These are phyloP conservation scores for Rubroshorea leprosula DNA, from an alignment of 345 rosid species.

Conservation along the genomic window DNA sequence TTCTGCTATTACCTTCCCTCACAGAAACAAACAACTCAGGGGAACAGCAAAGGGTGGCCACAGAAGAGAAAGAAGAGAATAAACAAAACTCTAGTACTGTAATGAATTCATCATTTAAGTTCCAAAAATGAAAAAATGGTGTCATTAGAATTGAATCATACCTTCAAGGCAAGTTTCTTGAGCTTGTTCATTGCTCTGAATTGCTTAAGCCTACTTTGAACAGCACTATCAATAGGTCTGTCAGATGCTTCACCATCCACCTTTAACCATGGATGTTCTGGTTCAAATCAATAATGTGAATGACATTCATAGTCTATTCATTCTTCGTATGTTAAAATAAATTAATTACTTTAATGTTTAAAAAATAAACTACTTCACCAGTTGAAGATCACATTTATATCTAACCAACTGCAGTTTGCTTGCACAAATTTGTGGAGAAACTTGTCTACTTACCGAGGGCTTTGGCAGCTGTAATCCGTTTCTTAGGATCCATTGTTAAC, in stretches of 20 bases:
- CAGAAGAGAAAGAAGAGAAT: neutral
- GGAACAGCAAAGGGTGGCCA: too few relatives aligned
- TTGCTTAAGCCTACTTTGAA: slow-evolving; percentile 75
- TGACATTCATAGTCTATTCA: too few relatives aligned
- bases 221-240: slow-evolving; percentile 73
- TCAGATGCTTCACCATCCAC: slow-evolving; percentile 53
- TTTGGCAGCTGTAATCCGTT: slow-evolving; percentile 74
- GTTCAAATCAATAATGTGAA: neutral
- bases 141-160: slow-evolving; percentile 10
- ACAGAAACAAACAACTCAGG: too few relatives aligned
- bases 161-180: slow-evolving; percentile 86
- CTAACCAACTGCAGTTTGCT: too few relatives aligned
- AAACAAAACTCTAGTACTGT: too few relatives aligned
- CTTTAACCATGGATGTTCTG: slow-evolving; percentile 84
- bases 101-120: neutral
- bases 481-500: slow-evolving; percentile 77
- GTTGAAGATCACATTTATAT: too few relatives aligned
- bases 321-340: neutral
- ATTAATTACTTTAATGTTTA: neutral
- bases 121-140: neutral
- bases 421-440: neutral
- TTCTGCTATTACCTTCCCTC: slow-evolving; percentile 75
- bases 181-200: slow-evolving; percentile 88
- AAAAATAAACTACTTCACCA: too few relatives aligned
- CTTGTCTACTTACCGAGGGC: slow-evolving; percentile 56